Base-by-base conservation (phyloP, 2,329 filamentous ascomycete genomes). In the Paecilomyces dactylethromorphus region DNA sequence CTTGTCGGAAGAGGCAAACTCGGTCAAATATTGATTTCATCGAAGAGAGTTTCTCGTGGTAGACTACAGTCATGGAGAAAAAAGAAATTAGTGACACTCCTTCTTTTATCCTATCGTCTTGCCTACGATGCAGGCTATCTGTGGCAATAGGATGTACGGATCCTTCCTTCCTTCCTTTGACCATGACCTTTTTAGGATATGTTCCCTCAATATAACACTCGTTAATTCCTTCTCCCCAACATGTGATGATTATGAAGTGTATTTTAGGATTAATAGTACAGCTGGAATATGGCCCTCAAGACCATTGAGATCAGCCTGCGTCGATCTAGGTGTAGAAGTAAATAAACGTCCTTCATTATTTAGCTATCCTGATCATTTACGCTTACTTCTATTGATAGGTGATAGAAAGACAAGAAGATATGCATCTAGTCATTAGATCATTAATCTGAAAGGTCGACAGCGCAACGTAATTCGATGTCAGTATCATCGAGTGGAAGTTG, bases 31-130 rank as follows among this genome's bases (percentile, higher is more conserved):
- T 91, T 8, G 87, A 90, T 68, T 89, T 90, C 66, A 78, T 87
- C n/a, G 87, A 91, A 72, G 88, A 91, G 75, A 84, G 82, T 56
- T 91, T 91, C 60, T 69, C 69, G 8, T 74, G 74, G 75, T 62
- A 71, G 66, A 56, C 15, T 31, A 10, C 5, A 8, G 39, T 45
- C 15, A 45, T 45, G 39, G n/a, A n/a, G n/a, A 45, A n/a, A 13
- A 18, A 21, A n/a, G 5, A 18, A 21, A 8, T 5, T 10, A 21
- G 15, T 45, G n/a, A 45, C n/a, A 6, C n/a, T 18, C 15, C 11
- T 10, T 45, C 15, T 45, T 15, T n/a, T 21, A 33, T 12, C 32
- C 11, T 45, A 45, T 18, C n/a, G 5, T 45, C n/a, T 45, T 45
- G 18, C 39, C 39, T 18, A n/a, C n/a, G 39, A 45, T 45, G 15